These are phyloP conservation scores for Candida yuanshanica DNA, from an alignment of 805 yeast species.

Conservation along the genomic window DNA sequence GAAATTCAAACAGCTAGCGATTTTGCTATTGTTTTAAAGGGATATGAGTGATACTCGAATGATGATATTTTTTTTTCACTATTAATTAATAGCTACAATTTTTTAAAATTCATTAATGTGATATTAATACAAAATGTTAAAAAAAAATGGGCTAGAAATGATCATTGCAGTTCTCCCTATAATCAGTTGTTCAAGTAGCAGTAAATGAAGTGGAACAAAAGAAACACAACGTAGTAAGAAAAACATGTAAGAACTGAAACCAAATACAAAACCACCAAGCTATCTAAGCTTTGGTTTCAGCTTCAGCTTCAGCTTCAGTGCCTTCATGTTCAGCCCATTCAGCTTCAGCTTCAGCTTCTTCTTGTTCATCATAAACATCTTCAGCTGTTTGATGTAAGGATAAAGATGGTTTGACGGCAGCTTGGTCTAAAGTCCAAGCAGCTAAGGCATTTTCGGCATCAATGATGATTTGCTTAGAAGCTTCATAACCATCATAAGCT, in stretches of 20 bases:
- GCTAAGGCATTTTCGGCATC: constrained; percentile 96
- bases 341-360: constrained; percentile 35
- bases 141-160: no score
- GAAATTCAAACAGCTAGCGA: constrained; percentile 9
- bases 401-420: constrained; percentile 90
- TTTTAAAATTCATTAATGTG: neutral
- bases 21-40: constrained; percentile 2
- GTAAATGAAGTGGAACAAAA: neutral
- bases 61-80: no score
- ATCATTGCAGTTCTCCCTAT: no score
- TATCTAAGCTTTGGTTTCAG: neutral
- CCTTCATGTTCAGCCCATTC: constrained; percentile 25
- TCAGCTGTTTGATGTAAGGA: constrained; percentile 74
- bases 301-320: constrained; percentile 1
- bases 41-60: no score
- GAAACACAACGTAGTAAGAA: constrained; percentile 1
- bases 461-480: constrained; percentile 94
- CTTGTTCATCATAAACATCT: constrained; percentile 47
- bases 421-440: constrained; percentile 93
- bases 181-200: neutral
- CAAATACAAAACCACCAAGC: neutral
- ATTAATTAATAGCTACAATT: neutral
- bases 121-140: neutral
- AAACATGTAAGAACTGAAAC: neutral
- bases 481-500: constrained; percentile 97